A percentile compares a stretch with the other conserved stretches of the same genome.
Evolutionary conservation across 2,329 filamentous ascomycete species (phyloP).

Genomic region (Pestalotiopsis sp.): DNA sequence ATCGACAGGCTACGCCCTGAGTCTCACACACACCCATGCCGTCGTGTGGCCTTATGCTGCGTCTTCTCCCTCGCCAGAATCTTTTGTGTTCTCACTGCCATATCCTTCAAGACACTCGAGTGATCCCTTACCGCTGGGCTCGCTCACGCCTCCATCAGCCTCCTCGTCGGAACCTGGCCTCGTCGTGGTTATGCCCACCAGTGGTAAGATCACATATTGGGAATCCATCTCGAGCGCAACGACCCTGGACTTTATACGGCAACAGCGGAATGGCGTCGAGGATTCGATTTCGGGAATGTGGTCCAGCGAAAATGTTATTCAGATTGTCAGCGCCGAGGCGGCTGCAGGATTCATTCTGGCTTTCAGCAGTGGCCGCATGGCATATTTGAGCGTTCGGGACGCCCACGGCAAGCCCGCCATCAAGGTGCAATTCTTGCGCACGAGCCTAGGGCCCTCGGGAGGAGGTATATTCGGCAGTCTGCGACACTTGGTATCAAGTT

Average conservation of each 20-base stretch:
- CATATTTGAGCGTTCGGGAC: conserved; percentile 85
- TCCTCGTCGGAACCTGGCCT: conserved; percentile 82
- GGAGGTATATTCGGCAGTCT: conserved; percentile 81
- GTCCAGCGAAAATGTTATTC: conserved; percentile 75
- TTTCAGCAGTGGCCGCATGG: conserved; percentile 83
- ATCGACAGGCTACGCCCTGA: conserved; percentile 73
- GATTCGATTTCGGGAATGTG: conserved; percentile 73
- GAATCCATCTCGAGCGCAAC: conserved; percentile 91
- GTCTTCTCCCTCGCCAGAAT: conserved; percentile 70
- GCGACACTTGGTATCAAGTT: conserved; percentile 72
- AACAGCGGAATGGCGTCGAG: conserved; percentile 80
- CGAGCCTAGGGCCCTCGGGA: conserved; percentile 54
- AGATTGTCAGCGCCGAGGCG: conserved; percentile 80
- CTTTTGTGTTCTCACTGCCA: conserved; percentile 79
- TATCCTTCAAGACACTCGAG: conserved; percentile 66
- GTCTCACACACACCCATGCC: conserved; percentile 79
- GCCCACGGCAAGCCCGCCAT: conserved; percentile 83
- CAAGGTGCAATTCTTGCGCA: conserved; percentile 75
- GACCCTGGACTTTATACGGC: conserved; percentile 79
- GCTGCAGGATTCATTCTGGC: conserved; percentile 83
- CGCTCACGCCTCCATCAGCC: conserved; percentile 78
- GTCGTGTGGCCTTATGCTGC: conserved; percentile 87
- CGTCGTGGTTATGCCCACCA: conserved; percentile 81
- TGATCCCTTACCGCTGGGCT: conserved; percentile 79
- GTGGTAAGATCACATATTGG: conserved; percentile 90